These are phyloP conservation scores for Vitis rotundifolia DNA, from an alignment of 164 flowering plant genomes.

Conservation along the genomic window DNA sequence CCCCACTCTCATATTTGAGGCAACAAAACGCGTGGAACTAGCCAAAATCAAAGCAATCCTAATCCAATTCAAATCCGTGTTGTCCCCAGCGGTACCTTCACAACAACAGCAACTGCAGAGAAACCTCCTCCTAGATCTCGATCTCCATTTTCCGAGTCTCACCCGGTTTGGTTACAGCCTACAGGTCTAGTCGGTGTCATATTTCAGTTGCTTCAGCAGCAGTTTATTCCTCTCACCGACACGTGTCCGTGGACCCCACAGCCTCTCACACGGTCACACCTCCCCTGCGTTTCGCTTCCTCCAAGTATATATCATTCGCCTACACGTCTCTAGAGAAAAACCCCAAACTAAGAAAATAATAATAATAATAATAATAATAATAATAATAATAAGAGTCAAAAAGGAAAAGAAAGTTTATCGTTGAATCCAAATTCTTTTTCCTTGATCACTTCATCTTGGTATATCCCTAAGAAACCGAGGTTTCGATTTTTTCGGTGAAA, in stretches of 20 bases:
- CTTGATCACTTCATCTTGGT: not conserved
- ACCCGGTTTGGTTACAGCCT: too few species aligned
- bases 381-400: not conserved
- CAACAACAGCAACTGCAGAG: not conserved
- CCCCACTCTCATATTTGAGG: too few species aligned
- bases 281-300: too few species aligned
- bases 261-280: too few species aligned
- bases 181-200: too few species aligned
- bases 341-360: not conserved
- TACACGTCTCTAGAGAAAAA: not conserved
- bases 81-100: too few species aligned
- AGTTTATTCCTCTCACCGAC: not conserved
- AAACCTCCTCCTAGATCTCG: not conserved
- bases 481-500: not conserved
- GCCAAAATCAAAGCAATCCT: too few species aligned
- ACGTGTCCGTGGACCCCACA: not conserved
- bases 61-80: too few species aligned
- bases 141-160: too few species aligned
- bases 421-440: not conserved
- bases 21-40: too few species aligned
- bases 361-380: not conserved
- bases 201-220: not conserved
- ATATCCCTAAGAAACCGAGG: conserved; percentile 6
- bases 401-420: not conserved
- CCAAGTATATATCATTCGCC: not conserved